A percentile compares a stretch with the other conserved stretches of the same genome.
These are phyloP conservation scores for Yamagishiella unicocca DNA, from an alignment of 139 green algal species.

Conservation along the genomic window DNA sequence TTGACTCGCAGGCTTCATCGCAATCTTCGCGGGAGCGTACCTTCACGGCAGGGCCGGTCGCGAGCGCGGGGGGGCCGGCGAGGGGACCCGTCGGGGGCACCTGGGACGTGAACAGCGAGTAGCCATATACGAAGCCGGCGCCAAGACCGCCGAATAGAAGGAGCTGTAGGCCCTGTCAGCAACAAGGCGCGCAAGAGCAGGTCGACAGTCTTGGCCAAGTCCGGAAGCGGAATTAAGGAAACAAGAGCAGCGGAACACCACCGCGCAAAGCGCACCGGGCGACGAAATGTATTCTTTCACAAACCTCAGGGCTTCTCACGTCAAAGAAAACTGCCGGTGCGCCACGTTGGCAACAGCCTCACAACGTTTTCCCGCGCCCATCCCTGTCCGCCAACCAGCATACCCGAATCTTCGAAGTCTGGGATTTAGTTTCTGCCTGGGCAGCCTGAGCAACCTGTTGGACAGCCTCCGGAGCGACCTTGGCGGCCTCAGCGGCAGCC, in stretches of 20 bases:
- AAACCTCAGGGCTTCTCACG: too few relatives aligned
- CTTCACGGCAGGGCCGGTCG: background rate
- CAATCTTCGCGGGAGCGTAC: background rate
- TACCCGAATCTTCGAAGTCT: slow-evolving; percentile 33
- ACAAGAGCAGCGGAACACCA: too few relatives aligned
- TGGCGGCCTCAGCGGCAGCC: slow-evolving; percentile 3
- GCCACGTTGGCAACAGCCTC: slow-evolving; percentile 23
- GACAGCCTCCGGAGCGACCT: slow-evolving; percentile 4
- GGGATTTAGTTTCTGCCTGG: background rate
- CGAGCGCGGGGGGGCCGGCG: background rate
- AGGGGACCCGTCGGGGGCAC: slow-evolving; percentile 21
- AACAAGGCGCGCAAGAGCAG: too few relatives aligned
- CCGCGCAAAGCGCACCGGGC: too few relatives aligned
- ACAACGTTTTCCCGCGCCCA: background rate
- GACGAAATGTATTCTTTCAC: too few relatives aligned
- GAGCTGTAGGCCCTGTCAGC: slow-evolving; percentile 37
- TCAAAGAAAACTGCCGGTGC: background rate
- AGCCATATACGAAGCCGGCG: slow-evolving; percentile 43
- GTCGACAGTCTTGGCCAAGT: too few relatives aligned
- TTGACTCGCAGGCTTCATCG: too few relatives aligned
- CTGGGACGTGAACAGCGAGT: slow-evolving; percentile 51
- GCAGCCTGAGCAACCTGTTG: too few relatives aligned
- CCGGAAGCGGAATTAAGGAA: too few relatives aligned
- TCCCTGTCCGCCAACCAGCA: background rate
- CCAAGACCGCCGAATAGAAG: slow-evolving; percentile 44